Conservation (phyloP, 2,329 filamentous ascomycete species). For the Claviceps sp. region DNA sequence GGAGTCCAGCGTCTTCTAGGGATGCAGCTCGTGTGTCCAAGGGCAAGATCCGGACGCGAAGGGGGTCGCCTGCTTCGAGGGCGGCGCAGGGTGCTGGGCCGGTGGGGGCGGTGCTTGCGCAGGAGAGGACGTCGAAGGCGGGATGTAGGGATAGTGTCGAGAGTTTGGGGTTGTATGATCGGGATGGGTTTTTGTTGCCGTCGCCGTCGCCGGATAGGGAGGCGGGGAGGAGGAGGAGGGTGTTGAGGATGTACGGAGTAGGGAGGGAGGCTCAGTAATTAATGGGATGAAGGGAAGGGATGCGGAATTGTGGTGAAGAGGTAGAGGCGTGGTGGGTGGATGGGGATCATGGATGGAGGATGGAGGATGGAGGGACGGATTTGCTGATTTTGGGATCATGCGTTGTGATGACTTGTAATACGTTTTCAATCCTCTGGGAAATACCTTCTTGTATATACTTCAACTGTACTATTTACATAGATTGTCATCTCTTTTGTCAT, state of each 20-base stretch:
- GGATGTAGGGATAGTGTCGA: slow-evolving; percentile 19
- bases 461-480: too few species aligned
- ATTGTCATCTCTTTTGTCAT: too few species aligned
- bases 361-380: too few species aligned
- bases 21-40: background rate
- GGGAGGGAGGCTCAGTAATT: too few species aligned
- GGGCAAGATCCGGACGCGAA: background rate
- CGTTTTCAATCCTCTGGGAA: too few species aligned
- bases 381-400: too few species aligned
- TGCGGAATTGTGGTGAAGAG: too few species aligned
- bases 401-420: too few species aligned
- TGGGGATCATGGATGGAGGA: too few species aligned
- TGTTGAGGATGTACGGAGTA: background rate
- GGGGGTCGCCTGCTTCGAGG: slow-evolving; percentile 2
- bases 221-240: background rate
- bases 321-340: too few species aligned
- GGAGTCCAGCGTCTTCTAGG: background rate
- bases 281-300: too few species aligned
- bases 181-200: slow-evolving; percentile 30
- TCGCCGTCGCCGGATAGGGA: slow-evolving; percentile 28
- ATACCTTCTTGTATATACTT: too few species aligned
- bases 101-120: slow-evolving; percentile 14
- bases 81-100: slow-evolving; percentile 11
- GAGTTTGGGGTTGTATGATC: slow-evolving; percentile 30
- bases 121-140: slow-evolving; percentile 9